These are phyloP conservation scores for Fusarium kyushuense DNA, from an alignment of 2,329 filamentous ascomycete genomes.

Conservation along the genomic window DNA sequence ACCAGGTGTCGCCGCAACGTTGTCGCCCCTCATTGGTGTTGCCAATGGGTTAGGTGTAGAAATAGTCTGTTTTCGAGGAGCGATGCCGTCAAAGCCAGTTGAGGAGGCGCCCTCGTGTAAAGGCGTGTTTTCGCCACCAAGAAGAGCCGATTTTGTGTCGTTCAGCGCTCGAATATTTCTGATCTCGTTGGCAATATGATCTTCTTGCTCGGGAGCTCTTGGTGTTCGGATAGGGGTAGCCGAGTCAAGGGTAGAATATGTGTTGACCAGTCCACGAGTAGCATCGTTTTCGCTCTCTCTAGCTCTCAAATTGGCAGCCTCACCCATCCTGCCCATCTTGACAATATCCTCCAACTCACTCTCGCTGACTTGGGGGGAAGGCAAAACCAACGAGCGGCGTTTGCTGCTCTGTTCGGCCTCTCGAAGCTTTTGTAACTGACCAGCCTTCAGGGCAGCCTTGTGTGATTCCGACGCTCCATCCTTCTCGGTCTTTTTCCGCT, in stretches of 20 bases:
- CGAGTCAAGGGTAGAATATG: slow-evolving; percentile 84
- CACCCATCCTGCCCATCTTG: slow-evolving; percentile 96
- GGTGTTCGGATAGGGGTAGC: slow-evolving; percentile 92
- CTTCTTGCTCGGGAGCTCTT: slow-evolving; percentile 89
- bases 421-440: slow-evolving; percentile 91
- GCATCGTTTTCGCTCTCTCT: slow-evolving; percentile 84
- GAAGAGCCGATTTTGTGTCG: slow-evolving; percentile 90
- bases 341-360: slow-evolving; percentile 96
- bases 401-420: slow-evolving; percentile 98
- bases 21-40: slow-evolving; percentile 81
- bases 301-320: slow-evolving; percentile 82
- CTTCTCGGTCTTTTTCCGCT: slow-evolving; percentile 91
- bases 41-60: slow-evolving; percentile 97
- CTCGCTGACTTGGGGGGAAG: slow-evolving; percentile 91
- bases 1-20: slow-evolving; percentile 75
- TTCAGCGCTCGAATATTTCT: slow-evolving; percentile 92
- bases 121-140: slow-evolving; percentile 94
- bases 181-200: slow-evolving; percentile 96
- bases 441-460: slow-evolving; percentile 91
- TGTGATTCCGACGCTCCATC: slow-evolving; percentile 80
- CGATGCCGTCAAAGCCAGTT: slow-evolving; percentile 87
- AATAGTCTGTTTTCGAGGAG: slow-evolving; percentile 82
- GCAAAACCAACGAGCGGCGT: slow-evolving; percentile 83
- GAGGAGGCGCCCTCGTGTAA: slow-evolving; percentile 84
- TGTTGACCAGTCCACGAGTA: slow-evolving; percentile 86